These are phyloP conservation scores for Eucalyptus cladocalyx DNA, from an alignment of 345 rosid genomes.

Conservation along the genomic window DNA sequence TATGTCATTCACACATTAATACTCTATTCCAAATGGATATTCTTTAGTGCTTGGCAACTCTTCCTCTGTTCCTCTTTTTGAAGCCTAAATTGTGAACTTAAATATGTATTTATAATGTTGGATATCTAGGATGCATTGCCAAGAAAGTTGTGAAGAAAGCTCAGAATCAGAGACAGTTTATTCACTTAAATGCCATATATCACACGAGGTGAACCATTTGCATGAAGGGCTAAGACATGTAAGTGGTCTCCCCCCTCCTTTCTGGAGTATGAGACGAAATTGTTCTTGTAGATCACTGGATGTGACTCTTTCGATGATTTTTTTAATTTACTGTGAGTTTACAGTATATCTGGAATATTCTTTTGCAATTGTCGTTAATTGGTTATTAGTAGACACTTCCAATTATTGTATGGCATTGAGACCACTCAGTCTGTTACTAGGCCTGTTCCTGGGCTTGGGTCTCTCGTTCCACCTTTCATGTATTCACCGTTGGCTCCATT, in stretches of 20 bases:
- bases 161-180: conserved; percentile 76
- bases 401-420: neutral
- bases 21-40: neutral
- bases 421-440: neutral
- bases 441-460: neutral
- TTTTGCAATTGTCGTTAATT: neutral
- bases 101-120: neutral
- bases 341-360: neutral
- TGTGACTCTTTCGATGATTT: neutral
- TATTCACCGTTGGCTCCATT: neutral
- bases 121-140: conserved; percentile 65
- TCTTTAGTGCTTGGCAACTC: neutral
- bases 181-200: conserved; percentile 95
- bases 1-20: neutral
- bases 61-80: neutral
- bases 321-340: neutral
- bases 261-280: neutral
- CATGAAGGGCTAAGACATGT: conserved; percentile 97
- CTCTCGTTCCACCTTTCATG: neutral
- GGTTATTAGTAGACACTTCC: neutral
- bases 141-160: conserved; percentile 87
- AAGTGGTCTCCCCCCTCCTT: conserved; percentile 10
- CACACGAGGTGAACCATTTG: conserved; percentile 97
- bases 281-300: neutral
- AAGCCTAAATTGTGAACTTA: neutral